These are phyloP conservation scores for Pterulicium gracile DNA, from an alignment of 1,284 basidiomycete species.

Conservation along the genomic window DNA sequence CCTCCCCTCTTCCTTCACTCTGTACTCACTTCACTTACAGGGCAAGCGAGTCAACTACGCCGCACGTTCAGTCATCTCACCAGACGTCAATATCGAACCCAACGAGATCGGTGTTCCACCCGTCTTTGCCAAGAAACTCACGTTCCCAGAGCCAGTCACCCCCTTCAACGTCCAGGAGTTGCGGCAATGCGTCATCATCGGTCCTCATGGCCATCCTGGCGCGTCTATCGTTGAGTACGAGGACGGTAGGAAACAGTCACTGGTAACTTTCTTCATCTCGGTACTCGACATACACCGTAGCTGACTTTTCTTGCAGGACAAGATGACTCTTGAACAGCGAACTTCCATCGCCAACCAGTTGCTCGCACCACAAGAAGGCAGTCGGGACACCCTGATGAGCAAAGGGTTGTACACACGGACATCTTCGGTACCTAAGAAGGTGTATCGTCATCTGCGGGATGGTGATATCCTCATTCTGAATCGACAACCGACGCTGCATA, in stretches of 20 bases:
- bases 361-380: slow-evolving; percentile 81
- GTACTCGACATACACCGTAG: not conserved
- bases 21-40: slow-evolving; percentile 28
- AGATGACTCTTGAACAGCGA: slow-evolving; percentile 78
- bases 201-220: slow-evolving; percentile 85
- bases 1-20: slow-evolving; percentile 4
- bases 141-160: slow-evolving; percentile 96
- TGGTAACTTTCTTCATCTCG: slow-evolving; percentile 35
- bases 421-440: slow-evolving; percentile 87
- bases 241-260: slow-evolving; percentile 78
- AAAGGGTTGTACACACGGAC: slow-evolving; percentile 62
- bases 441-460: slow-evolving; percentile 90
- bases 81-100: slow-evolving; percentile 98
- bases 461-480: slow-evolving; percentile 96
- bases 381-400: slow-evolving; percentile 33
- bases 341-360: slow-evolving; percentile 97
- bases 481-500: slow-evolving; percentile 97
- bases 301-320: slow-evolving; percentile 46
- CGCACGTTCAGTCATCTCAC: slow-evolving; percentile 98
- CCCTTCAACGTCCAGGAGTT: slow-evolving; percentile 84
- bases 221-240: slow-evolving; percentile 94
- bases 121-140: slow-evolving; percentile 94
- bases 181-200: slow-evolving; percentile 87
- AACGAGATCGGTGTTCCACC: slow-evolving; percentile 99
- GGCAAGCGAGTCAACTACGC: slow-evolving; percentile 99